Evolutionary conservation across 805 yeast species (phyloP), one percentile per base, ranked within the genome.

Genomic region (Pichia membranifaciens): DNA sequence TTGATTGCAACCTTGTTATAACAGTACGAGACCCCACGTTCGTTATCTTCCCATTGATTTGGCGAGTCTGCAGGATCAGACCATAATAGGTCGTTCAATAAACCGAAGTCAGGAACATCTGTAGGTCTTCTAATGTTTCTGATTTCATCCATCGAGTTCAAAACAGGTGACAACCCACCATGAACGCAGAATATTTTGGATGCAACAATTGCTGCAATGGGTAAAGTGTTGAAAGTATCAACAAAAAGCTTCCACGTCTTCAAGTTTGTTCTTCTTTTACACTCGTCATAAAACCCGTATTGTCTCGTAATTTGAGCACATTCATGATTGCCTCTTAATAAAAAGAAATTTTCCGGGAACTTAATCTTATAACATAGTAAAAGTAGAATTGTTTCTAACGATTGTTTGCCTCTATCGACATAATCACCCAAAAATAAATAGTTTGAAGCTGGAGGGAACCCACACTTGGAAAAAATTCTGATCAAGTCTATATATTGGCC

Each of bases 241-340:
- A 93, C 80, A 60, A 93, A 93, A 25, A 79, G 69, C 63, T 90
- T 89, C 99, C 99, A 93, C 1, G 90, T 85, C 63, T 91, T 93
- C 58, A 90, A 79, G 60, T 84, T 87, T 58, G 96, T 81, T 51
- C 99, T 75, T 59, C 99, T 79, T 65, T 93, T 93, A 72, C 99
- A 93, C 69, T 93, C 99, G 68, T 93, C 99, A 64, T 89, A 93
- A 61, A 93, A 93, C 2, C 99, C 99, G 66, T 93, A 93, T 29
- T 93, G 96, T 54, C 96, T 79, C 1, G 98, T 91, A 48, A 93
- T 95, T 60, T 87, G 88, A 18, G 99, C 97, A 67, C 96, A 87
- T 70, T 93, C 99, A 68, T 93, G 99, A 67, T 93, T 93, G 18
- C 99, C 99, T 56, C 99, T 73, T 38, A 93, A 72, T 50, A 93